phyloP scores from a whole-genome alignment of 1,139 yeast species.

The Sugiyamaella neomexicana region DNA sequence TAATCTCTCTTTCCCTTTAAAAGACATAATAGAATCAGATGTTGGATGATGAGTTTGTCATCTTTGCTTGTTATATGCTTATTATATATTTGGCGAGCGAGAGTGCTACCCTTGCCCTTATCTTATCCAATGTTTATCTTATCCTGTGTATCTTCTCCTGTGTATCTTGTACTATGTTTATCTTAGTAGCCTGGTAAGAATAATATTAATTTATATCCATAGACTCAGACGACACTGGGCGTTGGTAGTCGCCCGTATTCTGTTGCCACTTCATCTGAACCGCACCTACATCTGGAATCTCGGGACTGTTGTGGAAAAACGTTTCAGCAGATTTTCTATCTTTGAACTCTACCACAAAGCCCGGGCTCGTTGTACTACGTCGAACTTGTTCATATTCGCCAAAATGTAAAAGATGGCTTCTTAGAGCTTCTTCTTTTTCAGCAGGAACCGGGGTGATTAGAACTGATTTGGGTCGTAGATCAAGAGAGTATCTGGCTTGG shows the following conservation, averaged over 20 bases:
- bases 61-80: background rate
- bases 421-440: conserved; percentile 39
- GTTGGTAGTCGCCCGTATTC: background rate
- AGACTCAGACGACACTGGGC: conserved; percentile 12
- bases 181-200: too few species aligned
- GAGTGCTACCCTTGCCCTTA: too few species aligned
- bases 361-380: conserved; percentile 23
- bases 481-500: conserved; percentile 36
- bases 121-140: too few species aligned
- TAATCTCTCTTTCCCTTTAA: conserved; percentile 2
- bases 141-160: background rate
- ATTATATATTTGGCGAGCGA: too few species aligned
- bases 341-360: conserved; percentile 42
- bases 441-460: conserved; percentile 37
- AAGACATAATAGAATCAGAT: conserved; percentile 1
- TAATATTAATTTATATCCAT: conserved; percentile 8
- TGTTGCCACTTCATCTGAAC: conserved; percentile 39
- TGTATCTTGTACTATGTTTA: too few species aligned
- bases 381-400: conserved; percentile 29
- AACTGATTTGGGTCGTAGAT: conserved; percentile 44
- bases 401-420: conserved; percentile 31
- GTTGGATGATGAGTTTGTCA: background rate
- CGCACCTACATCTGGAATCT: conserved; percentile 38
- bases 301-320: conserved; percentile 36
- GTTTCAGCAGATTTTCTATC: conserved; percentile 47